These are phyloP conservation scores for Beta vulgaris DNA, from an alignment of 148 eudicot genomes.

Conservation along the genomic window DNA sequence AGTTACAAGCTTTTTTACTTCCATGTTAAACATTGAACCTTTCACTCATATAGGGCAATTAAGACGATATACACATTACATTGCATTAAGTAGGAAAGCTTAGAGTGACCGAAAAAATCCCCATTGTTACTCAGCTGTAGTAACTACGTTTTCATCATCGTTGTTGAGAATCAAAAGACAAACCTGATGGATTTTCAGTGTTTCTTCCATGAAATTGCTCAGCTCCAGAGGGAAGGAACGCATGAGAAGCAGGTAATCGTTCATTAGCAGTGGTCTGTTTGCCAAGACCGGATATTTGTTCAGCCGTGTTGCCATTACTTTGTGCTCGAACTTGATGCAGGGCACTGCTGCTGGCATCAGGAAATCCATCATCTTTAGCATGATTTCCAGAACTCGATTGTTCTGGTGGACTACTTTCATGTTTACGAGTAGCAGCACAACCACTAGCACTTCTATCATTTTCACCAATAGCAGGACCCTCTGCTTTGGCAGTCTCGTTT, in stretches of 20 bases:
- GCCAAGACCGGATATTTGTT: conserved; percentile 28
- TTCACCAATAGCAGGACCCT: conserved; percentile 32
- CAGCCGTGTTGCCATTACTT: conserved; percentile 25
- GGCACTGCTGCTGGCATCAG: conserved; percentile 34
- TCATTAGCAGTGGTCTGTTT: conserved; percentile 33
- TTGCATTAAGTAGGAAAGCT: conserved; percentile 3
- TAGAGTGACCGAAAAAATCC: neutral
- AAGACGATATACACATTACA: neutral
- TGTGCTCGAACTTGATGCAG: conserved; percentile 37
- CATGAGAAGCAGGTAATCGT: conserved; percentile 24
- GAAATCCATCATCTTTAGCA: conserved; percentile 41
- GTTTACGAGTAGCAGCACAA: conserved; percentile 32
- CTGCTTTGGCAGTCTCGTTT: conserved; percentile 31
- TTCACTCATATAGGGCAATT: neutral
- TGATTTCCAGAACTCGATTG: conserved; percentile 42
- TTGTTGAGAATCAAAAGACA: conserved; percentile 18
- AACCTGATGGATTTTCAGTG: conserved; percentile 45
- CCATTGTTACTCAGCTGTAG: neutral
- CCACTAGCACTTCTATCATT: conserved; percentile 40
- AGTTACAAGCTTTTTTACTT: neutral
- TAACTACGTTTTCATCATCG: neutral
- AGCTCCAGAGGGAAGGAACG: conserved; percentile 30
- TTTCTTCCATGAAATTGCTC: conserved; percentile 45
- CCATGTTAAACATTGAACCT: neutral
- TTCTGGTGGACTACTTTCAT: conserved; percentile 34